Evolutionary conservation across 306 rosid species (phyloP).

Genomic region (Vigna radiata): DNA sequence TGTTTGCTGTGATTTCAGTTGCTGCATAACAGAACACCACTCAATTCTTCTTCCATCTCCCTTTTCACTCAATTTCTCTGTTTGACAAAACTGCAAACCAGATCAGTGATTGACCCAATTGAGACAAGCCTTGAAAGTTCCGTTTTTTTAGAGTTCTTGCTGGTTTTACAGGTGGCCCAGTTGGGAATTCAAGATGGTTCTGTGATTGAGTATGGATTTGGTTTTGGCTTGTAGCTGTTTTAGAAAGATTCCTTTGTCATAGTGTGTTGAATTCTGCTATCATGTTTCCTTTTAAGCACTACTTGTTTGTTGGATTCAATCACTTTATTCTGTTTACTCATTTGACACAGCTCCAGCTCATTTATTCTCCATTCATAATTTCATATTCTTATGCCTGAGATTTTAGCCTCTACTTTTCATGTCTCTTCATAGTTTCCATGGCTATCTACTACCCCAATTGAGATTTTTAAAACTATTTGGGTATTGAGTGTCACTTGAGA

Average conservation of each 20-base stretch:
- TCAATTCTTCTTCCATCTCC: slow-evolving; percentile 42
- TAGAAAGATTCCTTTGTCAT: slow-evolving; percentile 40
- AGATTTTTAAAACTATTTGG: slow-evolving; percentile 18
- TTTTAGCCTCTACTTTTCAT: slow-evolving; percentile 19
- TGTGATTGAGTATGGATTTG: slow-evolving; percentile 43
- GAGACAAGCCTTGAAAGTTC: slow-evolving; percentile 34
- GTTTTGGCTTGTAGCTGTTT: slow-evolving; percentile 30
- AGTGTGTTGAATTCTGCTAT: slow-evolving; percentile 35
- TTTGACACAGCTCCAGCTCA: not conserved
- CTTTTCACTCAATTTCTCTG: slow-evolving; percentile 43
- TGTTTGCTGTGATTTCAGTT: slow-evolving; percentile 35
- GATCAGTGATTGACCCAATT: slow-evolving; percentile 58
- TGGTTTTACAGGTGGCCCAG: slow-evolving; percentile 46
- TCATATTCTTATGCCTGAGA: slow-evolving; percentile 15
- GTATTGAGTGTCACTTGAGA: slow-evolving; percentile 24
- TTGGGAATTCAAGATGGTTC: slow-evolving; percentile 41
- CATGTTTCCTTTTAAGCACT: slow-evolving; percentile 23
- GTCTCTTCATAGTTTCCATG: slow-evolving; percentile 20
- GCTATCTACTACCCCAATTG: not conserved
- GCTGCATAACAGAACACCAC: not conserved
- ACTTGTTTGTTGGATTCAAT: slow-evolving; percentile 38
- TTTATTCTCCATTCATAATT: slow-evolving; percentile 16
- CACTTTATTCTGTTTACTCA: slow-evolving; percentile 19
- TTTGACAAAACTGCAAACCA: slow-evolving; percentile 41
- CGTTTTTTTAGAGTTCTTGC: slow-evolving; percentile 15